phyloP scores from a whole-genome alignment of 1,284 basidiomycete species.

The Cutaneotrichosporon dermatis region DNA sequence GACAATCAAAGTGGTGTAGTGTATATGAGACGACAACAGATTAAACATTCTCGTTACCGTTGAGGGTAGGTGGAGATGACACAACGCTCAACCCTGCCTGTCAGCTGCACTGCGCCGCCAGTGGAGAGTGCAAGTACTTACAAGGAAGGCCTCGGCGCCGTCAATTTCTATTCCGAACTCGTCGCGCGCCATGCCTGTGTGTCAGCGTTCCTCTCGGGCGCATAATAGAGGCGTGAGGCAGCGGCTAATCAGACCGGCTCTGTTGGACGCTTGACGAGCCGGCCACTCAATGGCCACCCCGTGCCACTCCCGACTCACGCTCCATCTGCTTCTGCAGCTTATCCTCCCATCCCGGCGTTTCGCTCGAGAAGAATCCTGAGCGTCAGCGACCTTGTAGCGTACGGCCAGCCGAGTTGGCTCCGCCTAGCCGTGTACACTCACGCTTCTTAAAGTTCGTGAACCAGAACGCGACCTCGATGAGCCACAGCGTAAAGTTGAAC shows the following conservation, averaged over 20 bases:
- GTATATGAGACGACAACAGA: no score
- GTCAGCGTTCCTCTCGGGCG: no score
- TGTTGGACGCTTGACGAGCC: no score
- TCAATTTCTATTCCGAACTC: constrained; percentile 54
- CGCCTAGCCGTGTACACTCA: constrained; percentile 21
- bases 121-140: constrained; percentile 17
- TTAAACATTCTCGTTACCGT: no score
- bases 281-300: no score
- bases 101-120: no score
- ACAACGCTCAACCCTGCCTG: no score
- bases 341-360: constrained; percentile 44
- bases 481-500: constrained; percentile 48
- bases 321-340: constrained; percentile 46
- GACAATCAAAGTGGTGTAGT: no score
- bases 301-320: background rate
- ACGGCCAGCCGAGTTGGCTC: no score
- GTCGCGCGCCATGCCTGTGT: constrained; percentile 47
- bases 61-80: no score
- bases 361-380: background rate
- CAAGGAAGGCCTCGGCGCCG: constrained; percentile 31
- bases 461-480: constrained; percentile 51
- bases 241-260: no score
- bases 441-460: constrained; percentile 40
- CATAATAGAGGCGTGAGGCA: no score
- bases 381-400: background rate